Evolutionary conservation across 2,329 filamentous ascomycete genomes (phyloP), one percentile per base, ranked within the genome.

Genomic region (Coniochaeta ligniaria): DNA sequence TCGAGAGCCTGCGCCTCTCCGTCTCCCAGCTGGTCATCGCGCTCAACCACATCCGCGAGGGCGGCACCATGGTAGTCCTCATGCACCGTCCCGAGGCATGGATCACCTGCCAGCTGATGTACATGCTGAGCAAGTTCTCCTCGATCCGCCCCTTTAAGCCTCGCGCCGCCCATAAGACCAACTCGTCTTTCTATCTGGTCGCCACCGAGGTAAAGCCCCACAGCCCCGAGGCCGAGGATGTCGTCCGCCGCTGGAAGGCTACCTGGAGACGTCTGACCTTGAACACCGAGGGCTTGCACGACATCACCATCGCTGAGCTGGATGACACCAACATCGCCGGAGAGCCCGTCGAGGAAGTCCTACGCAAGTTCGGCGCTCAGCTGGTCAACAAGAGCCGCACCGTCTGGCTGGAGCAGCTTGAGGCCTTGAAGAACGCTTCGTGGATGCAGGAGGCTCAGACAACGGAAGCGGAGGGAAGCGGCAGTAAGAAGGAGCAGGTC

Each of bases 111-210:
- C 52, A 66, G 0, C 54, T 78, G 0, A 50, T 85, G 11, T 65
- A 73, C 16, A 66, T 62, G 0, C 79, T 84, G 45, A 63, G 59
- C 16, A 65, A 68, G n/a, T 80, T 84, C 60, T 70, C 78, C 0
- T 52, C 66, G 0, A 65, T 83, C 0, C 47, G 61, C 24, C 63
- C 83, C 0, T 78, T 74, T 66, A 85, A 85, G 65, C 79, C 78
- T 0, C 63, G 8, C 1, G 66, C 8, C 1, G 64, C 61, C 2
- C 79, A 84, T 61, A 66, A 64, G 1, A 78, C 69, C 22, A 69
- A 76, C 4, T 80, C 76, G 0, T 83, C 80, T 0, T 85, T 84
- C 63, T 85, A 85, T 65, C 70, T 84, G 66, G 62, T 85, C 11
- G 81, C 80, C 1, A 74, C 67, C 1, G 64, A 76, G 3, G 69